phyloP scores from a whole-genome alignment of 371 early-diverging fungal genomes.

The Funneliformis caledonium region DNA sequence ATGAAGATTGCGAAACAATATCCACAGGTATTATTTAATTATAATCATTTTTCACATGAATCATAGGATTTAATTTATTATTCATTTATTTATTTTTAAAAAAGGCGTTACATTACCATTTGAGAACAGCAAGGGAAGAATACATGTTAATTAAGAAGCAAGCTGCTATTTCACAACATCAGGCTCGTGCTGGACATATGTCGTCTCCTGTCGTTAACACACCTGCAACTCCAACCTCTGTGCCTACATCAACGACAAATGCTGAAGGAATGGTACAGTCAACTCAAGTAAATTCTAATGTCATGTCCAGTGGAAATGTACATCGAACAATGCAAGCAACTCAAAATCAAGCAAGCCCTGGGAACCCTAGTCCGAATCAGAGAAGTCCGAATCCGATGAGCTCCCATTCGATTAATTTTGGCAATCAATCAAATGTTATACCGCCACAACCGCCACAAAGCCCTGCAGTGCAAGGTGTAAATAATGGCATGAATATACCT shows the following conservation, averaged over 20 bases:
- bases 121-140: slow-evolving; percentile 94
- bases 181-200: slow-evolving; percentile 31
- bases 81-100: neutral
- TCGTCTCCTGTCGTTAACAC: slow-evolving; percentile 44
- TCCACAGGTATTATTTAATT: slow-evolving; percentile 77
- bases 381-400: slow-evolving; percentile 26
- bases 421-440: slow-evolving; percentile 21
- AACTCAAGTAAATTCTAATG: neutral
- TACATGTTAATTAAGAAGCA: slow-evolving; percentile 64
- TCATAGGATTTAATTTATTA: neutral
- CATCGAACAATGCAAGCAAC: neutral
- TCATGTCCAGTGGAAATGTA: slow-evolving; percentile 7
- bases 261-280: slow-evolving; percentile 15
- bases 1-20: slow-evolving; percentile 92
- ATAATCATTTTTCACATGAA: neutral
- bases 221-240: slow-evolving; percentile 41
- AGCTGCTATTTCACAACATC: slow-evolving; percentile 42
- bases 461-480: slow-evolving; percentile 24
- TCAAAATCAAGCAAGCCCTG: slow-evolving; percentile 40
- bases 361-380: slow-evolving; percentile 24
- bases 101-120: slow-evolving; percentile 89
- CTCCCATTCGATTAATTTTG: neutral
- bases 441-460: slow-evolving; percentile 34
- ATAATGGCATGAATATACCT: slow-evolving; percentile 20
- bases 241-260: slow-evolving; percentile 3